Percentiles rank a stretch among this genome's conserved stretches.
Conservation (phyloP, 441 rosid species). For the Omphalea diandra region DNA sequence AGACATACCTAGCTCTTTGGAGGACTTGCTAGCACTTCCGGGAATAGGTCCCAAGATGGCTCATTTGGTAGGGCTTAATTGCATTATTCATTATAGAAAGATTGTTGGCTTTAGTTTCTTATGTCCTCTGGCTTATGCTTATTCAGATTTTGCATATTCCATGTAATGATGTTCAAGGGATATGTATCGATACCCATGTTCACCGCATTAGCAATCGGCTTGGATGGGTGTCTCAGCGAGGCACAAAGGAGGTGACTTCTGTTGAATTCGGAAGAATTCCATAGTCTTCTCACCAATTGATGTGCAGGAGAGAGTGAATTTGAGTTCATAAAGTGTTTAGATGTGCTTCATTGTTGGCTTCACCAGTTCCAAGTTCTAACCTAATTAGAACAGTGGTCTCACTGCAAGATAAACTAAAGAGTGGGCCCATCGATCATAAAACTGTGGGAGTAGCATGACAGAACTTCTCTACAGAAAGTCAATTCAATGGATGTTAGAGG, state of each 20-base stretch:
- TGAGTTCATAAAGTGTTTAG: too few relatives aligned
- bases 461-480: too few relatives aligned
- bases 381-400: too few relatives aligned
- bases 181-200: constrained; percentile 93
- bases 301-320: too few relatives aligned
- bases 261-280: too few relatives aligned
- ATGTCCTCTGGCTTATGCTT: constrained; percentile 12
- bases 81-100: constrained; percentile 4
- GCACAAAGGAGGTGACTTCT: constrained; percentile 54
- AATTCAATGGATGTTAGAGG: too few relatives aligned
- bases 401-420: too few relatives aligned
- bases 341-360: too few relatives aligned
- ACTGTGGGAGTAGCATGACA: too few relatives aligned
- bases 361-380: too few relatives aligned
- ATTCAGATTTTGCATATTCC: constrained; percentile 84
- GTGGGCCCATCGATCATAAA: too few relatives aligned
- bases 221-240: constrained; percentile 83
- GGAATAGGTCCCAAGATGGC: constrained; percentile 99
- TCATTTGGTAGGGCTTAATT: constrained; percentile 64
- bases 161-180: constrained; percentile 90
- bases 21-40: constrained; percentile 82
- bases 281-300: too few relatives aligned
- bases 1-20: constrained; percentile 87
- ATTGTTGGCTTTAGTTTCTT: constrained; percentile 1
- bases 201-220: constrained; percentile 94